phyloP scores from a whole-genome alignment of 78 protist genomes.

The Dictyostelium firmibasis region DNA sequence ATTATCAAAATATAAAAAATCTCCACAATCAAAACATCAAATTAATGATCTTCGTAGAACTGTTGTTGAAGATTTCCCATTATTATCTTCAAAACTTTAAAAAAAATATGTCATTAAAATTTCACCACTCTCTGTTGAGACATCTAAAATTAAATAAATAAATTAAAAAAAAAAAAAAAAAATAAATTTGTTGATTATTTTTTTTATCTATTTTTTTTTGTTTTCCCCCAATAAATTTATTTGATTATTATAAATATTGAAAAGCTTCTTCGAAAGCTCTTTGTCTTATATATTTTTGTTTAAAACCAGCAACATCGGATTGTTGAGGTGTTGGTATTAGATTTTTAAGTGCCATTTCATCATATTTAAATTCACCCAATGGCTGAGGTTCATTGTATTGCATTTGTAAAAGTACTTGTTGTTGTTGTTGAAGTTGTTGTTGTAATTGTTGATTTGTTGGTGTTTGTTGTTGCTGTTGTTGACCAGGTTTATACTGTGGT shows the following conservation, averaged over 20 bases:
- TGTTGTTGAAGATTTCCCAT: conserved; percentile 80
- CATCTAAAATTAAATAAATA: background rate
- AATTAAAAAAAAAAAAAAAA: background rate
- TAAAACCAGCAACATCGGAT: conserved; percentile 69
- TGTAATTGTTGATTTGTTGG: background rate
- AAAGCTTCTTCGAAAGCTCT: conserved; percentile 64
- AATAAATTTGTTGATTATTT: background rate
- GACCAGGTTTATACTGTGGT: background rate
- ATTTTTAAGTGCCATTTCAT: conserved; percentile 33
- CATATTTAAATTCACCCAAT: conserved; percentile 33
- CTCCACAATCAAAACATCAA: conserved; percentile 37
- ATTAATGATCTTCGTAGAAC: conserved; percentile 58
- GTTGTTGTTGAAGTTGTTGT: conserved; percentile 10
- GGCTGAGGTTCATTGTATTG: conserved; percentile 24
- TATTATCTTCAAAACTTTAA: conserved; percentile 54
- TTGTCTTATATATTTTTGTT: conserved; percentile 54
- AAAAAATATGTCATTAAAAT: background rate
- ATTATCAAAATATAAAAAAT: conserved; percentile 56
- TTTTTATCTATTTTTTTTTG: background rate
- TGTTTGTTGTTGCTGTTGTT: background rate
- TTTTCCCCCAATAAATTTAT: too few relatives aligned
- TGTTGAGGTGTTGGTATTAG: conserved; percentile 27
- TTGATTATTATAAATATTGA: background rate
- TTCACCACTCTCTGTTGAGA: background rate
- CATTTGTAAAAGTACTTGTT: background rate